Evolutionary conservation across 2,329 filamentous ascomycete genomes (phyloP).

Genomic region (Verticillium nubilum): DNA sequence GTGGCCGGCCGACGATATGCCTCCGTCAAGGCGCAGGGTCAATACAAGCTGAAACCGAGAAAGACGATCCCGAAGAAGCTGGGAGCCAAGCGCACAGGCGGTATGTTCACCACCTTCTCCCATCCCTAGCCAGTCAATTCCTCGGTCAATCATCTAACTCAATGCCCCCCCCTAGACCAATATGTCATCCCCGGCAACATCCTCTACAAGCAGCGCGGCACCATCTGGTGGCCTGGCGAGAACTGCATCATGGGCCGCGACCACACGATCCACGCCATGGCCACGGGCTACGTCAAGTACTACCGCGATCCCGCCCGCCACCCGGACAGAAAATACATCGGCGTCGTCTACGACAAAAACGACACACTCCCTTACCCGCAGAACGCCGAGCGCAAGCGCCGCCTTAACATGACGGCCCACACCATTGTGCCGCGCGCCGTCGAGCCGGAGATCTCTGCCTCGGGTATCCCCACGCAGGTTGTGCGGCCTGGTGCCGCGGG

Average conservation of each 20-base stretch:
- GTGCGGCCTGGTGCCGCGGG: slow-evolving; percentile 26
- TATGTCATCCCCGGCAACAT: slow-evolving; percentile 96
- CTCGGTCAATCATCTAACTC: slow-evolving; percentile 3
- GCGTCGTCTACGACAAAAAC: slow-evolving; percentile 78
- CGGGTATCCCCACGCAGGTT: slow-evolving; percentile 43
- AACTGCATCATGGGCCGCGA: slow-evolving; percentile 94
- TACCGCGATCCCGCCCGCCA: slow-evolving; percentile 83
- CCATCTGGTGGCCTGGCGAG: slow-evolving; percentile 90
- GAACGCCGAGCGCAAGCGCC: slow-evolving; percentile 68
- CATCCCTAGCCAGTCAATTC: neutral
- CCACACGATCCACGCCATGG: slow-evolving; percentile 87
- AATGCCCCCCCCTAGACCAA: slow-evolving; percentile 55
- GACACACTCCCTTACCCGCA: slow-evolving; percentile 73
- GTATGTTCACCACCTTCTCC: no score
- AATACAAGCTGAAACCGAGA: slow-evolving; percentile 59
- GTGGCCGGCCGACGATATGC: slow-evolving; percentile 49
- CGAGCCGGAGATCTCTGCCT: slow-evolving; percentile 37
- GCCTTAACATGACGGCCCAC: slow-evolving; percentile 65
- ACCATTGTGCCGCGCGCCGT: slow-evolving; percentile 33
- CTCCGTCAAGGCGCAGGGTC: slow-evolving; percentile 59
- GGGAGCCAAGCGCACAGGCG: slow-evolving; percentile 88
- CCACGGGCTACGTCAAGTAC: slow-evolving; percentile 90
- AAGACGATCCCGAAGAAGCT: slow-evolving; percentile 71
- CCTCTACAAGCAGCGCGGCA: slow-evolving; percentile 94
- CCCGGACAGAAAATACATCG: slow-evolving; percentile 89